These are phyloP conservation scores for Pneumocystis canis DNA, from an alignment of 1,139 yeast genomes.

Conservation along the genomic window DNA sequence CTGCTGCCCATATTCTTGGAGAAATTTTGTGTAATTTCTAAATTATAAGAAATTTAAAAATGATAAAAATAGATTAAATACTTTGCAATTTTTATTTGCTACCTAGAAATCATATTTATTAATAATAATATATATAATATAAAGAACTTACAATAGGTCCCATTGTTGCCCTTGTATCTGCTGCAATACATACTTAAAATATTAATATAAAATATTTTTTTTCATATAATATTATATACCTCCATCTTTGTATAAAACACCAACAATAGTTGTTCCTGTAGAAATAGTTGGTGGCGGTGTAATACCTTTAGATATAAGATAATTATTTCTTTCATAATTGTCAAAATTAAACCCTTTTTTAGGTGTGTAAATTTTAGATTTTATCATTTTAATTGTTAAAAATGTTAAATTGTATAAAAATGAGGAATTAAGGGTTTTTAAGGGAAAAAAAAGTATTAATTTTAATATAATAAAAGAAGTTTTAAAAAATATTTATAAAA, in stretches of 20 bases:
- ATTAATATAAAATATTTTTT: not conserved
- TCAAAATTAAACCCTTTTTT: slow-evolving; percentile 11
- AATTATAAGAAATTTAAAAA: not conserved
- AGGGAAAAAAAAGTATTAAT: too few species aligned
- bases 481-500: too few species aligned
- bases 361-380: not conserved
- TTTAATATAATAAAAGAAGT: too few species aligned
- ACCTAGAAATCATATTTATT: not conserved
- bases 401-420: not conserved
- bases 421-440: too few species aligned
- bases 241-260: slow-evolving; percentile 81
- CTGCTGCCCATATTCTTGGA: slow-evolving; percentile 78
- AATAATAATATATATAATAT: slow-evolving; percentile 47
- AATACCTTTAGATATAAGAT: slow-evolving; percentile 53
- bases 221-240: slow-evolving; percentile 31
- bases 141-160: slow-evolving; percentile 95
- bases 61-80: not conserved
- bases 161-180: slow-evolving; percentile 94
- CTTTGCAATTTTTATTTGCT: not conserved
- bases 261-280: slow-evolving; percentile 97
- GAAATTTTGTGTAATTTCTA: slow-evolving; percentile 78
- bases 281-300: slow-evolving; percentile 80
- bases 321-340: slow-evolving; percentile 8
- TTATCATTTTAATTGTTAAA: not conserved
- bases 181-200: slow-evolving; percentile 45